A percentile compares a stretch with the other conserved stretches of the same genome.
Conservation (phyloP, 805 yeast species). For the Candida dendrica region DNA sequence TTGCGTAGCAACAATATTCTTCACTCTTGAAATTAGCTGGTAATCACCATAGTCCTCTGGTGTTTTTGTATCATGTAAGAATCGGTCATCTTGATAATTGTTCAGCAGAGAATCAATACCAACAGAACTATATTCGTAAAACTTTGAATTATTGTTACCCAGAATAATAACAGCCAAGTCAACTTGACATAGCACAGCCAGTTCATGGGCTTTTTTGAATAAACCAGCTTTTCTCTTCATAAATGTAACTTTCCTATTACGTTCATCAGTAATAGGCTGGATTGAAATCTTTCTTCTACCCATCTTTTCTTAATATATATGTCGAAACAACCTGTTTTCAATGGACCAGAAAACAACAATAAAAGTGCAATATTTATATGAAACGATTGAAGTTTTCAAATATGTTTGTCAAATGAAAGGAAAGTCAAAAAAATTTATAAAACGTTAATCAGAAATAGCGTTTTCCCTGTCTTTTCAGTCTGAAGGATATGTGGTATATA, state of each 20-base stretch:
- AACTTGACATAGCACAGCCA: slow-evolving; percentile 86
- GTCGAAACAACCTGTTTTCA: too few species aligned
- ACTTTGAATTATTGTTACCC: slow-evolving; percentile 67
- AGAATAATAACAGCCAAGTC: slow-evolving; percentile 87
- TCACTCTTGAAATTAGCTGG: slow-evolving; percentile 27
- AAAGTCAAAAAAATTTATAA: too few species aligned
- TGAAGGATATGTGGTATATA: too few species aligned
- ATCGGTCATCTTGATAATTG: slow-evolving; percentile 25
- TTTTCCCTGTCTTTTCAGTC: too few species aligned
- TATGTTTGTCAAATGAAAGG: too few species aligned
- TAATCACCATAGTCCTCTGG: slow-evolving; percentile 66
- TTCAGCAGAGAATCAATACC: slow-evolving; percentile 46
- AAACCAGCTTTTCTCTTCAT: slow-evolving; percentile 92
- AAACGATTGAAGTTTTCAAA: too few species aligned
- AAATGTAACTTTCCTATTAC: slow-evolving; percentile 82
- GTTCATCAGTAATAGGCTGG: slow-evolving; percentile 82
- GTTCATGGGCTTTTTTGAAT: slow-evolving; percentile 55
- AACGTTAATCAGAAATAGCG: too few species aligned
- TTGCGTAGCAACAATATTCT: background rate
- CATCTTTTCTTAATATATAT: slow-evolving; percentile 37
- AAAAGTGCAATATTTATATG: too few species aligned
- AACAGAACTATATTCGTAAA: slow-evolving; percentile 78
- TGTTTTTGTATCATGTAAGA: slow-evolving; percentile 49
- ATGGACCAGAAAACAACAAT: too few species aligned
- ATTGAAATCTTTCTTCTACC: slow-evolving; percentile 96